A percentile compares a stretch with the other conserved stretches of the same genome.
phyloP scores from a whole-genome alignment of 1,284 basidiomycete species.

The Moesziomyces antarcticus region DNA sequence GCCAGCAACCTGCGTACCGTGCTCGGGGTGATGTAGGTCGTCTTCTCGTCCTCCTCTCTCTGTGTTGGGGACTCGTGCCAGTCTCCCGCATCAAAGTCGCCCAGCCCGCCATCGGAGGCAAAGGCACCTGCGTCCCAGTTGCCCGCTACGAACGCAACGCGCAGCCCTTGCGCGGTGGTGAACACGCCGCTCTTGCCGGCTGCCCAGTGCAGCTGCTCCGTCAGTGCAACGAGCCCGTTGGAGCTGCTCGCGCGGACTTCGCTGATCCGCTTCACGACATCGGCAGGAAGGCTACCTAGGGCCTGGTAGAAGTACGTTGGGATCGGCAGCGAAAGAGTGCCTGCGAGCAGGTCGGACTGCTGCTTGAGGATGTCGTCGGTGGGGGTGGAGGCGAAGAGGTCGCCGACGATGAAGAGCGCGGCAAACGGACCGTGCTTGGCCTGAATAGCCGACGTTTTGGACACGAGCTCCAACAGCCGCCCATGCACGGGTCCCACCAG shows the following conservation, averaged over 20 bases:
- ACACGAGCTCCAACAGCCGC: constrained; percentile 77
- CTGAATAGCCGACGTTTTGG: constrained; percentile 87
- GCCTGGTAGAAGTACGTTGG: constrained; percentile 94
- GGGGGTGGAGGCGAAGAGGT: constrained; percentile 78
- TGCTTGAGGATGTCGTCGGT: constrained; percentile 69
- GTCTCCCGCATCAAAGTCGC: constrained; percentile 9
- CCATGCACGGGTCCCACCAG: constrained; percentile 87
- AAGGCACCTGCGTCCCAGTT: constrained; percentile 25
- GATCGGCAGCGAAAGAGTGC: constrained; percentile 79
- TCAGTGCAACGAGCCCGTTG: constrained; percentile 22
- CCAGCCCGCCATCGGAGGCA: constrained; percentile 7
- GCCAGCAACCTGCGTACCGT: constrained; percentile 37
- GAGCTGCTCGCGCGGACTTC: background rate
- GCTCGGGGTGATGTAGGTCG: constrained; percentile 26
- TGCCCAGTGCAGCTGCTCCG: constrained; percentile 47
- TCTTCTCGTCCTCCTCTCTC: constrained; percentile 8
- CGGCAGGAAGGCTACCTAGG: constrained; percentile 41
- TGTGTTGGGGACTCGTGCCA: constrained; percentile 17
- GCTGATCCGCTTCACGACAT: constrained; percentile 8
- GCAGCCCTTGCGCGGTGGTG: constrained; percentile 17
- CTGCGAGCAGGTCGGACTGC: constrained; percentile 76
- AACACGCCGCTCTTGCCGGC: constrained; percentile 52
- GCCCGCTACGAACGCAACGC: constrained; percentile 55
- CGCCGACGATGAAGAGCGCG: constrained; percentile 84
- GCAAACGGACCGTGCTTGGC: constrained; percentile 94